Evolutionary conservation across 805 yeast species (phyloP), one percentile per base, ranked within the genome.

Genomic region (Pichia insulana): DNA sequence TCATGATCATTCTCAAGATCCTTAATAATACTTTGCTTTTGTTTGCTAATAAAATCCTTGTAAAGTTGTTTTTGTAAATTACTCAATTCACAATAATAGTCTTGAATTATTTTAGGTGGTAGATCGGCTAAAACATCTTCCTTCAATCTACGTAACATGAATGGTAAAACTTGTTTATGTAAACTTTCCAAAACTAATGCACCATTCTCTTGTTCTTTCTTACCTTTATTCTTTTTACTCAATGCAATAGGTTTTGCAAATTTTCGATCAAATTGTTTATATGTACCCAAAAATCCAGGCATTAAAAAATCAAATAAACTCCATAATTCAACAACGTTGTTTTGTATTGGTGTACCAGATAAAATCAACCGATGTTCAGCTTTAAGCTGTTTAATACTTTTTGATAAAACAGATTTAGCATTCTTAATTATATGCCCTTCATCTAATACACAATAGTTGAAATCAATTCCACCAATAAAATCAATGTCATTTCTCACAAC

Each of bases 171-270:
- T 54, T 92, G 99, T 55, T 90, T 92, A 63, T 92, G 99, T 48
- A 92, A 70, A 0, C 97, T 90, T 55, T 92, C 99, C 46, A 94
- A 68, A 0, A 97, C 98, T 48, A 92, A 68, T 0, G 97, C 96
- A 36, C 98, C 99, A 1, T 88, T 87, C 58, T 92, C 99, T 59
- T 92, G 97, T 54, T 92, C 98, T 54, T 81, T 90, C 0, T 94
- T 80, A 3, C 88, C 85, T 58, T 89, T 90, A 51, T 87, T 80
- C 51, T 84, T 86, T 57, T 96, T 72, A 33, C 95, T 83, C 2
- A 95, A 90, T 3, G 97, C 90, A 59, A 92, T 92, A 2, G 99
- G 99, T 56, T 89, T 89, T n/a, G 97, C 94, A 70, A 90, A 92
- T 51, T 89, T 70, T 48, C 90, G 97, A 55, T 88, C 92, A 67